Base-by-base conservation (phyloP, 2,329 filamentous ascomycete species). In the Diatrype stigma region DNA sequence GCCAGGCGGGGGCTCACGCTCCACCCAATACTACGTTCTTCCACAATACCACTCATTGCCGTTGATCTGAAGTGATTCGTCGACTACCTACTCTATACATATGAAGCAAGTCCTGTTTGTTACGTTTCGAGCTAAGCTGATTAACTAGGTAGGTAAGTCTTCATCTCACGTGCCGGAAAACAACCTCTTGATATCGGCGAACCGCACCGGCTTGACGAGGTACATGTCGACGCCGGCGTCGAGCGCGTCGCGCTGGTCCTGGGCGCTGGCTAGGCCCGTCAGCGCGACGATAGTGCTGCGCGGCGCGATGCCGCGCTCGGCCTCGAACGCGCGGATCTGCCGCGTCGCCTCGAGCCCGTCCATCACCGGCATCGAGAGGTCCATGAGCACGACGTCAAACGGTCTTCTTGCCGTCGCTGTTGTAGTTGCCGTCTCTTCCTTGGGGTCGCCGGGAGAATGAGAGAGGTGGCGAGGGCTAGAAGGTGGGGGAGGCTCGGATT, bases 291-390 rank as follows among this genome's bases (percentile, higher is more conserved):
- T 72, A 0, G 70, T 74, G 0, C 74, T 71, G 1, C 70, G 71
- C 2, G 65, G 56, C 2, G 30, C 30, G 30, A 75, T 55, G 1
- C 62, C 65, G 11, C 70, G 63, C 4, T 75, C 69, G 3, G 67
- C 65, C 58, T 81, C 78, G 17, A 76, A 68, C 2, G 71, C 68
- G 3, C 78, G 71, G 19, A 81, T 81, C 49, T 67, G 68, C 10
- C 69, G 67, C 8, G 78, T 81, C 0, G 75, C 70, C 19, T 74
- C 73, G 14, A 79, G 65, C 0, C 76, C 76, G 55, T 82, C 73
- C 56, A 82, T 74, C 4, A 81, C 67, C 0, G 79, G 79, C 80
- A 82, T 82, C 61, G 70, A 75, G 6, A 81, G 73, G 55, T 82
- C 79, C 70, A 73, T 73, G 1, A 73, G 59, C 2, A 73, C 55